phyloP scores from a whole-genome alignment of 1,284 basidiomycete species.

The Ceratobasidium sp. region DNA sequence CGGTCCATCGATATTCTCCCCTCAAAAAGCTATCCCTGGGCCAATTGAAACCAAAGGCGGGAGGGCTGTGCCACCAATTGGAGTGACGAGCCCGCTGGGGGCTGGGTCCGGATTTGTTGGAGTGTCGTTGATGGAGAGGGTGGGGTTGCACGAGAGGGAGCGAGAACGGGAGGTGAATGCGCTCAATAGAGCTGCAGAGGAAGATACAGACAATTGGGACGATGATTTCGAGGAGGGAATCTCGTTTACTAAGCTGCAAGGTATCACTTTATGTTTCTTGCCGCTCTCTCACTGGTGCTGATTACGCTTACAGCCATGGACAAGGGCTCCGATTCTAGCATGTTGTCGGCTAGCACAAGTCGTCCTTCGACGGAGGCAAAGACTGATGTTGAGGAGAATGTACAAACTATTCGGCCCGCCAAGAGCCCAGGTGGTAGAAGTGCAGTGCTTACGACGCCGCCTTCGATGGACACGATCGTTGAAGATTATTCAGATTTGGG shows the following conservation, averaged over 20 bases:
- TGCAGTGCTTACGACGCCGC: slow-evolving; percentile 72
- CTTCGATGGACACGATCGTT: slow-evolving; percentile 73
- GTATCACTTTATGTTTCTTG: slow-evolving; percentile 57
- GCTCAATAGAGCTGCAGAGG: slow-evolving; percentile 68
- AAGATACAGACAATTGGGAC: slow-evolving; percentile 95
- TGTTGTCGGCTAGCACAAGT: slow-evolving; percentile 57
- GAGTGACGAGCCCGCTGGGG: slow-evolving; percentile 41
- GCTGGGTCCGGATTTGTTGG: slow-evolving; percentile 14
- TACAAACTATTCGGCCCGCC: slow-evolving; percentile 77
- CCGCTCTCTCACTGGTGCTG: background rate
- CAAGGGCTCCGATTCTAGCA: slow-evolving; percentile 45
- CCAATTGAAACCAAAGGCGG: slow-evolving; percentile 38
- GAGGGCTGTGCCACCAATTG: slow-evolving; percentile 15
- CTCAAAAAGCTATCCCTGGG: background rate
- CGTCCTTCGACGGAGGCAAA: slow-evolving; percentile 58
- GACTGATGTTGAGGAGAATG: slow-evolving; percentile 76
- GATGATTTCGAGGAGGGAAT: slow-evolving; percentile 97
- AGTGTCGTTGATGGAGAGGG: slow-evolving; percentile 37
- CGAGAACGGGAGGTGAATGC: slow-evolving; percentile 53
- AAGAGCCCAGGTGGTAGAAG: slow-evolving; percentile 69
- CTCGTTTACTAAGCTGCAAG: slow-evolving; percentile 85
- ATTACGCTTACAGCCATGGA: slow-evolving; percentile 62
- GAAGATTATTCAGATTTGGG: slow-evolving; percentile 93
- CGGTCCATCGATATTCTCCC: slow-evolving; percentile 37
- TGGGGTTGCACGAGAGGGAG: slow-evolving; percentile 48